Conservation (phyloP, 345 rosid genomes). For the Eucalyptus dawsonii region DNA sequence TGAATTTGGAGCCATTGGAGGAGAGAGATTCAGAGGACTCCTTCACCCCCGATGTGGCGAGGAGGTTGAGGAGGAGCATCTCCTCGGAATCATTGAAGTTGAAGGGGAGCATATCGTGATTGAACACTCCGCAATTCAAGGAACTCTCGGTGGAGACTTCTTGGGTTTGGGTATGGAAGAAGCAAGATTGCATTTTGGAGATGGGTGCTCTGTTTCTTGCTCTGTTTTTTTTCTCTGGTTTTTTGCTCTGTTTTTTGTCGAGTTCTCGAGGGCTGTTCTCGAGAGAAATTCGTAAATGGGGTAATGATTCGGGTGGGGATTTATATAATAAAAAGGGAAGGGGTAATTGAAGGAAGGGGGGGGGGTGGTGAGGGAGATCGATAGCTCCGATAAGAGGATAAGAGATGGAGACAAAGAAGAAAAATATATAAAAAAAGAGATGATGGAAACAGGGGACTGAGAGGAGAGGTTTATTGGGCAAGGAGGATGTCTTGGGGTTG, state of each 20-base stretch:
- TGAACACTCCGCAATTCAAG: not conserved
- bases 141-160: constrained; percentile 16
- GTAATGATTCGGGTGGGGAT: not conserved
- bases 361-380: not conserved
- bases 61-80: constrained; percentile 10
- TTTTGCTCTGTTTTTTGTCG: not conserved
- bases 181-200: not conserved
- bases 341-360: not conserved
- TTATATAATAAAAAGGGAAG: not conserved
- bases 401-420: not conserved
- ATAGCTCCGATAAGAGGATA: not conserved
- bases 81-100: constrained; percentile 22
- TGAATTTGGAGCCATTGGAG: not conserved
- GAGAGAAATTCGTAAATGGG: not conserved
- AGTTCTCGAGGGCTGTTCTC: not conserved
- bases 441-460: not conserved
- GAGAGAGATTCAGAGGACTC: constrained; percentile 20
- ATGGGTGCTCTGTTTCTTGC: not conserved
- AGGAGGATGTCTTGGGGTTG: not conserved
- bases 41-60: constrained; percentile 11
- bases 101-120: constrained; percentile 18
- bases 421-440: not conserved
- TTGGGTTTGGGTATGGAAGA: constrained; percentile 1
- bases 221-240: not conserved
- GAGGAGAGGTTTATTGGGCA: not conserved